Conservation (phyloP, 2,329 filamentous ascomycete species). For the Xylariaceae sp. region DNA sequence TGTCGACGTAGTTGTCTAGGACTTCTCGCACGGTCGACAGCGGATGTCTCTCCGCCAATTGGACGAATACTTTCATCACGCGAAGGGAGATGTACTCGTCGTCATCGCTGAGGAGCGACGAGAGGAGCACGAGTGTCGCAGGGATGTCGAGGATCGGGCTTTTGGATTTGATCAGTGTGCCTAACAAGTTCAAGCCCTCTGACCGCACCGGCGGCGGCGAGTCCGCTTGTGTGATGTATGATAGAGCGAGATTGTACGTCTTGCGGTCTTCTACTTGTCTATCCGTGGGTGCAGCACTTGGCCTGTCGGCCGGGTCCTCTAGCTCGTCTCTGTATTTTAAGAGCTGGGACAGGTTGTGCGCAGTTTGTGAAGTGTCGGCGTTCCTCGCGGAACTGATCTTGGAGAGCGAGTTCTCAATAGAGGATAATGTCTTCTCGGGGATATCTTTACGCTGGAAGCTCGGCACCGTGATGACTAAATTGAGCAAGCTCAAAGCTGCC, state of each 20-base stretch:
- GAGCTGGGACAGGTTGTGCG: constrained; percentile 50
- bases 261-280: constrained; percentile 55
- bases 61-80: constrained; percentile 60
- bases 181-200: constrained; percentile 58
- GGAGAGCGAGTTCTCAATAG: constrained; percentile 45
- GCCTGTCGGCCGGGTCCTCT: constrained; percentile 37
- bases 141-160: constrained; percentile 62
- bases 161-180: constrained; percentile 47
- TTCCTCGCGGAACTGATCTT: constrained; percentile 36
- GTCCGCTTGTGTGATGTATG: constrained; percentile 56
- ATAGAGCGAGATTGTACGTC: constrained; percentile 56
- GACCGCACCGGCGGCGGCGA: constrained; percentile 62
- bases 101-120: constrained; percentile 56
- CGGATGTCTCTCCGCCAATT: constrained; percentile 57
- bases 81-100: constrained; percentile 69
- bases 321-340: constrained; percentile 51
- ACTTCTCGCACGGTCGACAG: constrained; percentile 57
- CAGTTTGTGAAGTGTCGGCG: constrained; percentile 45
- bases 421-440: constrained; percentile 36
- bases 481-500: constrained; percentile 55
- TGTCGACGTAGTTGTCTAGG: constrained; percentile 62
- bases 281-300: constrained; percentile 37
- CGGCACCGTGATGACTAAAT: constrained; percentile 53
- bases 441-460: constrained; percentile 48
- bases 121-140: constrained; percentile 57